These are phyloP conservation scores for Calonectria naviculata DNA, from an alignment of 2,329 filamentous ascomycete species.

Conservation along the genomic window DNA sequence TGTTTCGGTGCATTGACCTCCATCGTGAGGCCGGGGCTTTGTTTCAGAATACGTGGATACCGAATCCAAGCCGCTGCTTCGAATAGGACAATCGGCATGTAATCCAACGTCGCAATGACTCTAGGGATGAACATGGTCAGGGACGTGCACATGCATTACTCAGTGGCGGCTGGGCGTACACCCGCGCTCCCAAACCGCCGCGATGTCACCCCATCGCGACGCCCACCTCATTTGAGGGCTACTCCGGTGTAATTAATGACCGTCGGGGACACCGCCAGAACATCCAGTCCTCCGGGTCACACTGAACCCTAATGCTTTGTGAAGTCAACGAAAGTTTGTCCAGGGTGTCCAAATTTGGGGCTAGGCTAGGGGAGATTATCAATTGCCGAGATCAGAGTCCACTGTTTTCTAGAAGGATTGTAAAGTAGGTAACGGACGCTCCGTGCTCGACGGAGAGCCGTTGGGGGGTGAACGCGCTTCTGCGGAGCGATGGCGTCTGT, in stretches of 20 bases:
- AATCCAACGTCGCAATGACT: conserved; percentile 1
- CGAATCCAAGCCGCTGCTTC: neutral
- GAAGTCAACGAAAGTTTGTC: conserved; percentile 24
- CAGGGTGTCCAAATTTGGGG: conserved; percentile 15
- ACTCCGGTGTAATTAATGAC: conserved; percentile 20
- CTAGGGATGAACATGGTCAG: conserved; percentile 7
- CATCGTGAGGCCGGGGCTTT: conserved; percentile 3
- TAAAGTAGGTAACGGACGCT: neutral
- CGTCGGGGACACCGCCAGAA: conserved; percentile 23
- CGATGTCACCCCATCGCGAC: conserved; percentile 28
- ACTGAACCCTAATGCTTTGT: neutral
- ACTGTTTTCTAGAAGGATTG: conserved; percentile 7
- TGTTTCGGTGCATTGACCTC: conserved; percentile 4
- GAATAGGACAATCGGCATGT: conserved; percentile 5
- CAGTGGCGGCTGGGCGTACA: conserved; percentile 28
- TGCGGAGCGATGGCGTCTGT: neutral
- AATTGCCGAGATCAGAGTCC: conserved; percentile 24
- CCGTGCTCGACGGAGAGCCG: neutral
- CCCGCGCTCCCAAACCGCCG: conserved; percentile 10
- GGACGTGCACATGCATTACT: conserved; percentile 30
- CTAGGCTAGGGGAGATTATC: conserved; percentile 16
- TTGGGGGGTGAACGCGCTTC: neutral
- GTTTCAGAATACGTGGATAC: conserved; percentile 19
- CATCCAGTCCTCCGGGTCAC: conserved; percentile 12
- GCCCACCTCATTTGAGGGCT: conserved; percentile 8